Conservation (phyloP, 805 yeast species). For the Wickerhamia fluorescens region DNA sequence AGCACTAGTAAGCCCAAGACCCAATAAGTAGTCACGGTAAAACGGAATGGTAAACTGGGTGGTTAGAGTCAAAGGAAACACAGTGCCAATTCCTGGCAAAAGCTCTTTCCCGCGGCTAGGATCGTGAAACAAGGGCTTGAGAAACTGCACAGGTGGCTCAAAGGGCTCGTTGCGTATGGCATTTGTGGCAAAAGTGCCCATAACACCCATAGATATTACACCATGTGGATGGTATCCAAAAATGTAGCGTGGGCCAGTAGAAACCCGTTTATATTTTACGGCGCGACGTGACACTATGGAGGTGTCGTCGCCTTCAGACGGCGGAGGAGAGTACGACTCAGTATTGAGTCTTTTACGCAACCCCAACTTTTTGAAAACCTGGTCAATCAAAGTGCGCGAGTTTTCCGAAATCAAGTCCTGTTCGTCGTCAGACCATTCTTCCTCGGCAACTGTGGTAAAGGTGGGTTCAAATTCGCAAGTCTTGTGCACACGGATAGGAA, state of each 20-base stretch:
- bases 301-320: conserved; percentile 3
- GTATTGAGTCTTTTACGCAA: conserved; percentile 30
- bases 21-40: conserved; percentile 76
- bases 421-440: conserved; percentile 28
- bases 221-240: conserved; percentile 98
- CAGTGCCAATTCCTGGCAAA: conserved; percentile 77
- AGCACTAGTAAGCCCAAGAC: conserved; percentile 81
- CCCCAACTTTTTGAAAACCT: conserved; percentile 28
- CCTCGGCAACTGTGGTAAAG: conserved; percentile 34
- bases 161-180: conserved; percentile 37
- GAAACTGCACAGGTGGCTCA: conserved; percentile 25
- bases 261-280: conserved; percentile 13
- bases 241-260: conserved; percentile 68
- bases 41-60: conserved; percentile 81
- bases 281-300: conserved; percentile 3
- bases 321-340: conserved; percentile 11
- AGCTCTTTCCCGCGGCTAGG: conserved; percentile 60
- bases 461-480: conserved; percentile 70
- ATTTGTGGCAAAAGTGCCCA: conserved; percentile 72
- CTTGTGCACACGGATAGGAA: conserved; percentile 69
- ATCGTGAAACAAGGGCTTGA: conserved; percentile 42
- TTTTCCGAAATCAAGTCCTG: conserved; percentile 35
- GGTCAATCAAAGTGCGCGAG: conserved; percentile 29
- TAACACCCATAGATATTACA: conserved; percentile 83
- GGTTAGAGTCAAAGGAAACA: conserved; percentile 70